These are phyloP conservation scores for Rhodotorula glutinis DNA, from an alignment of 1,284 basidiomycete genomes.

Conservation along the genomic window DNA sequence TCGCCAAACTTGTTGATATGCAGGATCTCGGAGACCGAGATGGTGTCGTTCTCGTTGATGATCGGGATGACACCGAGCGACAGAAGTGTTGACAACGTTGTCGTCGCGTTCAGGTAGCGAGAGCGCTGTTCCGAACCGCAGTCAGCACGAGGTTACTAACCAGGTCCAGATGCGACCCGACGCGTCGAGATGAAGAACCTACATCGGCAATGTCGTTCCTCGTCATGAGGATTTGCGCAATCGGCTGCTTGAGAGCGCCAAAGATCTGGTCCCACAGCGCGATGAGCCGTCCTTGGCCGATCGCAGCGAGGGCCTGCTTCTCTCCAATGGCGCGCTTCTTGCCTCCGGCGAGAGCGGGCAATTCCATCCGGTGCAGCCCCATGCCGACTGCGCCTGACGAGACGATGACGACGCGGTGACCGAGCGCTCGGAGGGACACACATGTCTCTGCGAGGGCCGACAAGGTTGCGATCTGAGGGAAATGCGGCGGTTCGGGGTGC, in stretches of 20 bases:
- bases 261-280: constrained; percentile 97
- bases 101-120: constrained; percentile 88
- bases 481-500: constrained; percentile 75
- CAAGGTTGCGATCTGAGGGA: constrained; percentile 83
- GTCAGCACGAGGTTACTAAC: background rate
- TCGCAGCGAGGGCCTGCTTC: constrained; percentile 90
- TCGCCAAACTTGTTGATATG: constrained; percentile 80
- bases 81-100: constrained; percentile 82
- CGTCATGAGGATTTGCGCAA: constrained; percentile 91
- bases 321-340: constrained; percentile 78
- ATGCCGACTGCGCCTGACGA: constrained; percentile 96
- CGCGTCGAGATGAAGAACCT: constrained; percentile 46
- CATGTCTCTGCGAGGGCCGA: constrained; percentile 91
- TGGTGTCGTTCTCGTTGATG: constrained; percentile 94
- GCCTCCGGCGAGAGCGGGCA: constrained; percentile 47
- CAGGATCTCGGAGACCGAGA: constrained; percentile 89
- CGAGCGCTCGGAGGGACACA: constrained; percentile 67
- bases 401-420: constrained; percentile 92
- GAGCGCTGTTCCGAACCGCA: constrained; percentile 61
- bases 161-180: background rate
- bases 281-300: constrained; percentile 93
- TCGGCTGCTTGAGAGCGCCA: constrained; percentile 84
- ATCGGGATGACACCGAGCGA: constrained; percentile 88
- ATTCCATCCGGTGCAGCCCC: constrained; percentile 84
- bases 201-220: constrained; percentile 96